Percentiles rank a stretch among this genome's conserved stretches.
Evolutionary conservation across 768 basidiomycete genomes (phyloP).

Genomic region (Serendipita sp.): DNA sequence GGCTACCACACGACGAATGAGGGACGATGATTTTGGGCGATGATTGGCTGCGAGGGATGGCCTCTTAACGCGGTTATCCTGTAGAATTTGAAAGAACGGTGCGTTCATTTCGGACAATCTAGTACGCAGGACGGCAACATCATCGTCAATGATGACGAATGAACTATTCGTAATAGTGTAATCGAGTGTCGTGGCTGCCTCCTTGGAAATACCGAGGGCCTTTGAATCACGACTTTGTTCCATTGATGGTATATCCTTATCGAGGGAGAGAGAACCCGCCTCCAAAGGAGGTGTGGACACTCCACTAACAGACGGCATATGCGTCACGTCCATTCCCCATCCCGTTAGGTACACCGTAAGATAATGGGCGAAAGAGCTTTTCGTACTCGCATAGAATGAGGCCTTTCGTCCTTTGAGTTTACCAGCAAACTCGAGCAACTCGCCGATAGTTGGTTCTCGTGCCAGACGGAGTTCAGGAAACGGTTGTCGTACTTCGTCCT

Average conservation of each 20-base stretch:
- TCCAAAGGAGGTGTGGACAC: slow-evolving; percentile 8
- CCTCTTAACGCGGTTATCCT: slow-evolving; percentile 36
- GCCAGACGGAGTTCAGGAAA: slow-evolving; percentile 36
- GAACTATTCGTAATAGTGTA: slow-evolving; percentile 20
- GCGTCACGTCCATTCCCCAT: slow-evolving; percentile 90
- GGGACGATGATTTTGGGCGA: slow-evolving; percentile 64
- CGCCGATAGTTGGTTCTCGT: slow-evolving; percentile 63
- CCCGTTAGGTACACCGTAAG: slow-evolving; percentile 82
- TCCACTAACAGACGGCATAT: slow-evolving; percentile 29
- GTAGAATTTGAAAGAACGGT: slow-evolving; percentile 24
- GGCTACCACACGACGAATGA: slow-evolving; percentile 36
- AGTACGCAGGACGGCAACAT: slow-evolving; percentile 62
- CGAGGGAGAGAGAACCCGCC: not conserved
- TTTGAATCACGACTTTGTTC: not conserved
- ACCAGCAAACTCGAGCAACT: slow-evolving; percentile 66
- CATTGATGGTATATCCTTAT: not conserved
- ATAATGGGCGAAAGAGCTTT: slow-evolving; percentile 80
- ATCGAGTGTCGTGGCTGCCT: not conserved
- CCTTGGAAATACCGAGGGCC: slow-evolving; percentile 1
- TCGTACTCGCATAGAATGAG: slow-evolving; percentile 69
- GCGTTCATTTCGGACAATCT: slow-evolving; percentile 50
- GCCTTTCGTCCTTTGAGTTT: slow-evolving; percentile 71
- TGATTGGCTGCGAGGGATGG: slow-evolving; percentile 53
- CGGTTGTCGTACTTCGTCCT: slow-evolving; percentile 33
- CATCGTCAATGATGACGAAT: slow-evolving; percentile 88